Percentiles rank a stretch among this genome's conserved stretches.
Conservation (phyloP, 306 rosid species). For the Betula pendula region DNA sequence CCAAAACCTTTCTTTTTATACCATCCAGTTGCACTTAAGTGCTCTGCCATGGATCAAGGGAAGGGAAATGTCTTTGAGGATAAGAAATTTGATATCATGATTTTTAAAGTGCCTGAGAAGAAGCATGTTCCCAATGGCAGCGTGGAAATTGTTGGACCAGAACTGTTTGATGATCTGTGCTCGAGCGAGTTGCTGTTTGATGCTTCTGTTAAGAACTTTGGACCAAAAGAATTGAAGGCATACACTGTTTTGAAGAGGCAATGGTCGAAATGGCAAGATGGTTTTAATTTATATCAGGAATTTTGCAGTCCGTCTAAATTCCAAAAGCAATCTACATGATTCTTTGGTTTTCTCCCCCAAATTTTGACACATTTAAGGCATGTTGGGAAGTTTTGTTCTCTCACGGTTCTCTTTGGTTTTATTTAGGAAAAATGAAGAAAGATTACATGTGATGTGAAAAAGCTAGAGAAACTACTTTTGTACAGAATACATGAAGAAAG, state of each 20-base stretch:
- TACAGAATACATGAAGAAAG: not conserved
- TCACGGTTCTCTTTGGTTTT: too few relatives aligned
- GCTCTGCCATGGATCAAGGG: slow-evolving; percentile 14
- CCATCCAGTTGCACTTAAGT: slow-evolving; percentile 34
- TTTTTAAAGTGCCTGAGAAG: slow-evolving; percentile 36
- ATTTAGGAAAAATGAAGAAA: too few relatives aligned
- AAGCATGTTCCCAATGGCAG: slow-evolving; percentile 32
- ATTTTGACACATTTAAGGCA: too few relatives aligned
- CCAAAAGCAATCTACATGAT: too few relatives aligned
- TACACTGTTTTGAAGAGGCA: slow-evolving; percentile 49
- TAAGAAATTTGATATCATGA: slow-evolving; percentile 42
- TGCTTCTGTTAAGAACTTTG: slow-evolving; percentile 37
- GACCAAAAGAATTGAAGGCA: slow-evolving; percentile 43
- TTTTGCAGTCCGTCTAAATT: too few relatives aligned
- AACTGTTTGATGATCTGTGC: slow-evolving; percentile 57
- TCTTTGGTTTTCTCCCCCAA: too few relatives aligned
- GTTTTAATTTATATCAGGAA: too few relatives aligned
- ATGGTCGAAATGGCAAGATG: slow-evolving; percentile 56
- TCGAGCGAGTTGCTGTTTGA: slow-evolving; percentile 53
- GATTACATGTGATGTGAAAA: too few relatives aligned
- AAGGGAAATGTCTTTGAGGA: slow-evolving; percentile 30
- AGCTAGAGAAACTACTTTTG: not conserved
- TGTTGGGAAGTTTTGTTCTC: too few relatives aligned
- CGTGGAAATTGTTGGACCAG: slow-evolving; percentile 34
- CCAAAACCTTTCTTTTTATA: slow-evolving; percentile 39